Evolutionary conservation across 164 flowering plant genomes (phyloP).

Genomic region (Houttuynia cordata): DNA sequence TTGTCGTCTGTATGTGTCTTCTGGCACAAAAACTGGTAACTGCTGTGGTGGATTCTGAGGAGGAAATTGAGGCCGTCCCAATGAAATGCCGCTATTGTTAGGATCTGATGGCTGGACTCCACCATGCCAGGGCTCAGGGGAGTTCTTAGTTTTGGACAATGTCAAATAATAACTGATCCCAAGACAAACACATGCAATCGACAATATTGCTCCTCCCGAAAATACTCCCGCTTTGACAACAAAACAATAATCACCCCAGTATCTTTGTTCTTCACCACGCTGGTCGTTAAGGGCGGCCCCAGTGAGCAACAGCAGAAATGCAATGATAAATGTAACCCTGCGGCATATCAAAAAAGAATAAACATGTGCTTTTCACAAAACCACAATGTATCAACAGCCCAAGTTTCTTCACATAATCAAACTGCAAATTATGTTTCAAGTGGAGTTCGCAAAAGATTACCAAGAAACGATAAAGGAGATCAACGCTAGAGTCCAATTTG

Average conservation of each 20-base stretch:
- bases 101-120: slow-evolving; percentile 9
- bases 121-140: slow-evolving; percentile 13
- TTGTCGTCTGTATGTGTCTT: slow-evolving; percentile 70
- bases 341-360: neutral
- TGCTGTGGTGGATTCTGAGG: slow-evolving; percentile 13
- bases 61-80: slow-evolving; percentile 68
- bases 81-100: slow-evolving; percentile 43
- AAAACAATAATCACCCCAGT: slow-evolving; percentile 63
- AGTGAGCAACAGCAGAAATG: slow-evolving; percentile 73
- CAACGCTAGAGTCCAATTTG: slow-evolving; percentile 56
- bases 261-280: slow-evolving; percentile 47
- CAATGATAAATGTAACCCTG: slow-evolving; percentile 85
- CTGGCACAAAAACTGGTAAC: slow-evolving; percentile 73
- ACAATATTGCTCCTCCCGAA: slow-evolving; percentile 69
- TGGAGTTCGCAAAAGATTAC: slow-evolving; percentile 25
- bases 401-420: neutral
- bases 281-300: slow-evolving; percentile 85
- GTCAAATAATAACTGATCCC: slow-evolving; percentile 55
- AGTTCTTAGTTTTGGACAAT: slow-evolving; percentile 27
- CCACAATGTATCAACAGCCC: neutral
- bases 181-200: slow-evolving; percentile 51
- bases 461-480: slow-evolving; percentile 72
- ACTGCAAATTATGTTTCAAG: neutral
- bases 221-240: slow-evolving; percentile 91
- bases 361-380: neutral